Evolutionary conservation across 306 rosid genomes (phyloP).

Genomic region (Ceratonia siliqua): DNA sequence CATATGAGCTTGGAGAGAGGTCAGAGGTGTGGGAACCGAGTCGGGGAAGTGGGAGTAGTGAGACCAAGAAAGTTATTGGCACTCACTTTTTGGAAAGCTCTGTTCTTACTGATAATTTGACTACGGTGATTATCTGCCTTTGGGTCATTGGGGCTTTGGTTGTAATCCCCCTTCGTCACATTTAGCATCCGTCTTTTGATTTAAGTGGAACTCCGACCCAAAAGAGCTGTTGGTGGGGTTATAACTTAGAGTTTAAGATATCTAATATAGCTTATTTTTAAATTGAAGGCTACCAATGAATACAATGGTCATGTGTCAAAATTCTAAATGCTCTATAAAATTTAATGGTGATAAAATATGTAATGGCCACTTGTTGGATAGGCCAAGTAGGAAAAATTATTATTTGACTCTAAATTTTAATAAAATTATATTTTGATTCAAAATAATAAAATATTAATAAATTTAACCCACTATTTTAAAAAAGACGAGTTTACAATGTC

Average conservation of each 20-base stretch:
- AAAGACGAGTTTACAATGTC: too few relatives aligned
- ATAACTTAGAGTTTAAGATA: not conserved
- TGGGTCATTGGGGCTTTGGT: not conserved
- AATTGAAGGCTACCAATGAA: too few relatives aligned
- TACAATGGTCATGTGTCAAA: too few relatives aligned
- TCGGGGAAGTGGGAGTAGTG: not conserved
- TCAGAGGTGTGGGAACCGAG: not conserved
- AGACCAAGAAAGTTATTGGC: not conserved
- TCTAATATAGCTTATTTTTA: not conserved
- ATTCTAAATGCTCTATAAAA: too few relatives aligned
- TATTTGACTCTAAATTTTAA: too few relatives aligned
- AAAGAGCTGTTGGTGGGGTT: not conserved
- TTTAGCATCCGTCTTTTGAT: not conserved
- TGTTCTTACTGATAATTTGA: slow-evolving; percentile 4
- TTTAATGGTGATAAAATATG: too few relatives aligned
- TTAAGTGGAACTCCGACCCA: not conserved
- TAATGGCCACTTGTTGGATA: too few relatives aligned
- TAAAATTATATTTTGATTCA: too few relatives aligned
- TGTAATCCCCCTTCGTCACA: not conserved
- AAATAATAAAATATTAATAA: too few relatives aligned
- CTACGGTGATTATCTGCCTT: not conserved
- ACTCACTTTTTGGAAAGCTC: not conserved
- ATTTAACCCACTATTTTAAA: too few relatives aligned
- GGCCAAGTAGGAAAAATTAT: too few relatives aligned
- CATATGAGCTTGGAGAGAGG: not conserved